Percentiles rank a stretch among this genome's conserved stretches.
Conservation (phyloP, 2,329 filamentous ascomycete species). For the Penicillium corylophilum region DNA sequence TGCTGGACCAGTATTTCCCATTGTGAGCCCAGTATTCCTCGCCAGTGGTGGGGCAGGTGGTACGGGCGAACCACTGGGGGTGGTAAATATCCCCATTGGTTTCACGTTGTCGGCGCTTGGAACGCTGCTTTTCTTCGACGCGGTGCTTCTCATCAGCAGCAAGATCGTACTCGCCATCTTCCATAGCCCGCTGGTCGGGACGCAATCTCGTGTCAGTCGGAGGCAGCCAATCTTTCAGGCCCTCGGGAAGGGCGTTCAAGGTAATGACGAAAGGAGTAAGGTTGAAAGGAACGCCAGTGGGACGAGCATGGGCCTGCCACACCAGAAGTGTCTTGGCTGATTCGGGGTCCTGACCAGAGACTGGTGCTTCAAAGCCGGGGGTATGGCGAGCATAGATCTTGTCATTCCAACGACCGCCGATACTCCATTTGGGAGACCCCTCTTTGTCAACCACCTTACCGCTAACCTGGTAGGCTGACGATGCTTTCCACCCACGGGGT, state of each 20-base stretch:
- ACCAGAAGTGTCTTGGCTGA: conserved; percentile 80
- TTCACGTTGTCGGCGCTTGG: conserved; percentile 71
- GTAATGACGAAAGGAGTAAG: conserved; percentile 94
- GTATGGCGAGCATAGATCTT: conserved; percentile 93
- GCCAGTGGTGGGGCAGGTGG: conserved; percentile 73
- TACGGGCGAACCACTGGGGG: conserved; percentile 81
- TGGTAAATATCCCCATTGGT: conserved; percentile 74
- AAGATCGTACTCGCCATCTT: conserved; percentile 94
- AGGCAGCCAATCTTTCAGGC: conserved; percentile 72
- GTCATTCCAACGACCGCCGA: conserved; percentile 96
- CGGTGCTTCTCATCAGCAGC: conserved; percentile 92
- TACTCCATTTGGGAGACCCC: conserved; percentile 80
- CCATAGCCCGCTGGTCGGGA: conserved; percentile 96
- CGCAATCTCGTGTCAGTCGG: conserved; percentile 92
- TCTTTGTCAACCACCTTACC: conserved; percentile 79
- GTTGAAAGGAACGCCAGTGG: conserved; percentile 89
- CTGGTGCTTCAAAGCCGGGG: conserved; percentile 74
- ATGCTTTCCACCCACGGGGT: conserved; percentile 90
- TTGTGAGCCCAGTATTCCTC: conserved; percentile 90
- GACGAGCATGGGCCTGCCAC: conserved; percentile 84
- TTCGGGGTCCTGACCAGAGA: conserved; percentile 55
- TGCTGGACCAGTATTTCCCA: conserved; percentile 79
- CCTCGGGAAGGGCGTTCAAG: conserved; percentile 87
- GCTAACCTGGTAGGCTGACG: conserved; percentile 81
- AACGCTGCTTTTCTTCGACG: conserved; percentile 86